Base-by-base conservation (phyloP, 177 flowering plant species). In the Tripterygium wilfordii region DNA sequence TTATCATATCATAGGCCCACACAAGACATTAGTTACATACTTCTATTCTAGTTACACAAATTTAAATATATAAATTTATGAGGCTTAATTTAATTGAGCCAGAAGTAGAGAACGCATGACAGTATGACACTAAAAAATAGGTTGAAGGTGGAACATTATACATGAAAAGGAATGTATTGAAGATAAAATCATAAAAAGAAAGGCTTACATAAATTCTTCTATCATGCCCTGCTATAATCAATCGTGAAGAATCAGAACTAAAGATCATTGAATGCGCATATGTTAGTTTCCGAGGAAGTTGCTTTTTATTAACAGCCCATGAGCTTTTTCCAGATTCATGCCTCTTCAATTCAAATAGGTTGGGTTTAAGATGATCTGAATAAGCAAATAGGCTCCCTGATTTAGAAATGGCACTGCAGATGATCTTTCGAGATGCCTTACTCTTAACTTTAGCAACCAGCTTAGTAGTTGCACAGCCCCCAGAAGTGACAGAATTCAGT, bases 221-320 rank as follows among this genome's bases (percentile, higher is more conserved):
- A 63, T 94, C 99, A 62, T 72, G 74, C 21, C 94, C 96, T 10
- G 97, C 81, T 45, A 90, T 59, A 38, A 90, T 73, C 60, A 94
- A 62, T 26, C 70, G 70, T 35, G 88, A 79, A 19, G 91, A 77
- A 67, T 88, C 94, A 42, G 62, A 55, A 57, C 75, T 81, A 40
- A 90, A 94, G 48, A 71, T 67, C 95, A 94, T 78, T 31, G 62
- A 74, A 69, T 90, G 97, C 10, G 96, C 96, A 65, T 43, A 85
- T 13, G 95, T 96, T 31, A 94, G 58, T 56, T 60, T 62, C 23
- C 17, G 63, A 45, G 96, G 85, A 42, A 94, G 84, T 49, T 54
- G 45, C 63, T 58, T 80, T 63, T 78, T 82, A 15, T 52, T 62
- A 24, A 90, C 63, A 46, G 48, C 45, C 82, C 80, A 79, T 2